Base-by-base conservation (phyloP, 192 early-diverging fungal species). In the Linnemannia hyalina region DNA sequence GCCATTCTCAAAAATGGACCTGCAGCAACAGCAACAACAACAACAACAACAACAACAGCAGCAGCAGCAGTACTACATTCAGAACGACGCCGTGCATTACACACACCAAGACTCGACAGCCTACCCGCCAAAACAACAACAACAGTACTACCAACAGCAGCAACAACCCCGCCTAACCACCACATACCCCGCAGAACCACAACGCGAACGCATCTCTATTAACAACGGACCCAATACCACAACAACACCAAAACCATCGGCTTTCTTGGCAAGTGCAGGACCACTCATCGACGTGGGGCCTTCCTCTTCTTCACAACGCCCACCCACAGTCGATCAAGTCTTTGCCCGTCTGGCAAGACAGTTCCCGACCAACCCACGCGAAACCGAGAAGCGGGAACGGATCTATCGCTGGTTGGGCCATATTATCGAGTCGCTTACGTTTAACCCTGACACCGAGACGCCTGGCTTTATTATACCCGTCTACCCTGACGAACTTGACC, bases 271-370 rank as follows among this genome's bases (percentile, higher is more conserved):
- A 41, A 71, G 18, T 22, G 83, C 83, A n/a, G 83, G 83, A 20
- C 83, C 83, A 1, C 32, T 85, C 26, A 80, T 85, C 29, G 83
- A 85, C 20, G 69, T 15, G 20, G 79, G 79, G 60, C 63, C 42
- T 11, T 73, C 35, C 6, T 41, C 41, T 4, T 73, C 35, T 32
- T 60, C 60, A 3, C 60, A 70, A 16, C 77, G 68, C 13, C 57
- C 38, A 1, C 77, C 69, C 1, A 52, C 44, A 11, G 35, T 69
- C 10, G 49, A 78, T 18, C 77, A 78, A n/a, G 77, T 78, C 68
- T 78, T 78, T 72, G 77, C 77, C 15, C 65, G 69, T 9, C 36
- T 78, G 20, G 69, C 77, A 2, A n/a, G 69, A 57, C 77, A 78
- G 40, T 70, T 47, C 16, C 77, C 77, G 0, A 72, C 77, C 68